A percentile compares a stretch with the other conserved stretches of the same genome.
Evolutionary conservation across 1,284 basidiomycete genomes (phyloP).

Genomic region (Trichosporon asahii): DNA sequence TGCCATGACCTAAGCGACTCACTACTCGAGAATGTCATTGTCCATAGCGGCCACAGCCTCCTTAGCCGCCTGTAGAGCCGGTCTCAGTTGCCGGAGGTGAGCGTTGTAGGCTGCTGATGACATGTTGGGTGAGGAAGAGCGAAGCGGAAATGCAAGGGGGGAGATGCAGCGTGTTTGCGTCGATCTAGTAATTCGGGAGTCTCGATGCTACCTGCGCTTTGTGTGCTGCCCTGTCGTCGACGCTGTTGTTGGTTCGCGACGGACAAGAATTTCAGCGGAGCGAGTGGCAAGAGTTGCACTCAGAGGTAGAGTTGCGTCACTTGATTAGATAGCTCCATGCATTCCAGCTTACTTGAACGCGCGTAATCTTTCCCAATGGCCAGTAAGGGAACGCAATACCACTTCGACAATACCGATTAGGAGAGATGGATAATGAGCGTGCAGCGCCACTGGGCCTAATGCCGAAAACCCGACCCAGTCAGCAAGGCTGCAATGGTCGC

Average conservation of each 20-base stretch:
- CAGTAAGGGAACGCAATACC: not conserved
- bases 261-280: not conserved
- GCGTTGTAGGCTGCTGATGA: slow-evolving; percentile 18
- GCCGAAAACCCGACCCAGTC: not conserved
- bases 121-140: not conserved
- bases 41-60: slow-evolving; percentile 24
- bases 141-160: not conserved
- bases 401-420: not conserved
- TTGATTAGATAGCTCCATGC: not conserved
- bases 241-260: too few species aligned
- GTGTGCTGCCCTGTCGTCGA: not conserved
- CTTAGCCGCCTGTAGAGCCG: slow-evolving; percentile 20
- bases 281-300: not conserved
- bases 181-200: not conserved
- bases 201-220: not conserved
- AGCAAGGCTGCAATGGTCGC: not conserved
- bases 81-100: slow-evolving; percentile 25
- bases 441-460: not conserved
- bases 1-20: not conserved
- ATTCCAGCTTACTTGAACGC: not conserved
- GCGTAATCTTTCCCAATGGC: not conserved
- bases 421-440: not conserved
- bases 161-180: not conserved
- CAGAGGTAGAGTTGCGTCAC: not conserved
- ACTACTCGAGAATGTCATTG: slow-evolving; percentile 35